Base-by-base conservation (phyloP, 495 filamentous ascomycete species). In the Extremus antarcticus region DNA sequence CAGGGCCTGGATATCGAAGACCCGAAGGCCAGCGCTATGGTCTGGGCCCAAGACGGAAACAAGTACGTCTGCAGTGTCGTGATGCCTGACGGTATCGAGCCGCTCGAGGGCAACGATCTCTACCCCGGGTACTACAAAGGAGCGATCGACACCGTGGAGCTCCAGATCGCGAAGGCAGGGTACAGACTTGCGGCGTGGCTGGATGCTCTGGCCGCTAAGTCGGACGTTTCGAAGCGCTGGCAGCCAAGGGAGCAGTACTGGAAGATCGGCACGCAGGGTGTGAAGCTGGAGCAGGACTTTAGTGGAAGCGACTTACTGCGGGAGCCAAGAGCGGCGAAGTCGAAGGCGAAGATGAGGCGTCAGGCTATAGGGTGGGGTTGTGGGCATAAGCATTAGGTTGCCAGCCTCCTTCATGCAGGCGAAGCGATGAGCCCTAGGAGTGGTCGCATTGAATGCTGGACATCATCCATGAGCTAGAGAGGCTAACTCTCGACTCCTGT, bases 1-100 rank as follows among this genome's bases (percentile, higher is more conserved):
- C 55, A 62, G 20, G 76, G 73, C 7, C 60, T 83, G 15, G 73
- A 79, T 49, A 61, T 81, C 19, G 58, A 63, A 1, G 71, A 77
- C 46, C 71, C 79, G 0, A 65, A 74, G 9, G 57, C 64, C 11
- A 73, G 76, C 9, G 74, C 79, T 0, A 65, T 86, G 70, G 57
- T 52, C 1, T 88, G 82, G 83, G 83, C 83, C 1, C 65, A 55
- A 0, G 80, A 85, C 65, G 70, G 75, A 1, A 88, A 88, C 62
- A 60, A 57, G 3, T 74, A 74, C 59, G 76, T 87, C 57, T 87
- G 84, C 60, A 70, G 72, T 0, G 70, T 74, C 54, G 81, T 87
- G 1, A 57, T 87, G 40, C 78, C 79, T 1, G 64, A 74, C 17
- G 82, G 78, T 1, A 69, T 73, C 2, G 63, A 70, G 2, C 76